phyloP scores from a whole-genome alignment of 345 rosid species.

The Melaleuca alternifolia region DNA sequence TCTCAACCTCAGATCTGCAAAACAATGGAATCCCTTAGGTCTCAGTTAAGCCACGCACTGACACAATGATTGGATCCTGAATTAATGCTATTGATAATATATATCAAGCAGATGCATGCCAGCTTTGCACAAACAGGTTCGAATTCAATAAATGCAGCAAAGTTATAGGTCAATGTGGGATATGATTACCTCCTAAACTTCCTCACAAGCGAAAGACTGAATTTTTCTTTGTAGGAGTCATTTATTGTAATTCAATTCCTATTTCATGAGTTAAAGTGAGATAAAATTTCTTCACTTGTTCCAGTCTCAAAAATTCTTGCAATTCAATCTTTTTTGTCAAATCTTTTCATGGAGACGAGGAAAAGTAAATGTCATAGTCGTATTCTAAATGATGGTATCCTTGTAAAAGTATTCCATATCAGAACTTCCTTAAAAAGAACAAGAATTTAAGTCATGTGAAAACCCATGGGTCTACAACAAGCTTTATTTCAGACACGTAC shows the following conservation, averaged over 20 bases:
- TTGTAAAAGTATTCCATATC: background rate
- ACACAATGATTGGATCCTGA: background rate
- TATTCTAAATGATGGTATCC: background rate
- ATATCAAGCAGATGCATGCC: background rate
- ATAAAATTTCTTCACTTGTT: background rate
- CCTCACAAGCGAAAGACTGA: background rate
- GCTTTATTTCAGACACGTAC: background rate
- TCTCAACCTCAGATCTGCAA: slow-evolving; percentile 48
- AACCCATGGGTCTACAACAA: background rate
- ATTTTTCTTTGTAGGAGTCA: background rate
- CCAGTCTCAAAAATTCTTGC: background rate
- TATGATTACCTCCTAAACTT: background rate
- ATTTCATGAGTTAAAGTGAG: background rate
- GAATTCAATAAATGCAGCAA: background rate
- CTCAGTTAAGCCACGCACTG: background rate
- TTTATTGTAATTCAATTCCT: background rate
- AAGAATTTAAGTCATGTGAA: background rate
- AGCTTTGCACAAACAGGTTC: background rate
- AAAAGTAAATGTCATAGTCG: background rate
- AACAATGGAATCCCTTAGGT: background rate
- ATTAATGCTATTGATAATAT: background rate
- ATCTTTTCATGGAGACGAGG: background rate
- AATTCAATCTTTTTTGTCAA: background rate
- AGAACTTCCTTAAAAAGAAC: background rate
- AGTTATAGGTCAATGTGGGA: background rate